Evolutionary conservation across 345 rosid species (phyloP).

Genomic region (Nasturtium officinale): DNA sequence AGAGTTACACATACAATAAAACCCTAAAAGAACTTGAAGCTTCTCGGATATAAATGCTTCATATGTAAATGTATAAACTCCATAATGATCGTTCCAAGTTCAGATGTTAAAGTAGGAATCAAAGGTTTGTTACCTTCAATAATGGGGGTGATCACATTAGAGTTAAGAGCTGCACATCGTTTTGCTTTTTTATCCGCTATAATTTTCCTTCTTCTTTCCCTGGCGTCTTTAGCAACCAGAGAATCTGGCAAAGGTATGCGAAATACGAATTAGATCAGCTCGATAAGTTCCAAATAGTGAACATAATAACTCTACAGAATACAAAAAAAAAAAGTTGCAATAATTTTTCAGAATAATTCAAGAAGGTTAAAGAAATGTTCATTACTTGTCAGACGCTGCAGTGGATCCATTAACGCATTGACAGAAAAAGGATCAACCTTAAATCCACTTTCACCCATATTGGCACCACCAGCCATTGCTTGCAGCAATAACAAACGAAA

Average conservation of each 20-base stretch:
- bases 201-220: background rate
- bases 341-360: background rate
- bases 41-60: too few species aligned
- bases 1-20: background rate
- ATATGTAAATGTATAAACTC: too few species aligned
- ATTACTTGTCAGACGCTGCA: background rate
- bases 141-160: background rate
- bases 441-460: too few species aligned
- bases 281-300: background rate
- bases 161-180: background rate
- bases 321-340: background rate
- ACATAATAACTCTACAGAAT: background rate
- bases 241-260: background rate
- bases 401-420: background rate
- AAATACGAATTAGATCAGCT: background rate
- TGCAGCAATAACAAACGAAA: conserved; percentile 1
- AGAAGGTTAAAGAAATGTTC: background rate
- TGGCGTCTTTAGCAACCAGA: background rate
- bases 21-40: background rate
- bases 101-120: background rate
- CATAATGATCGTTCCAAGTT: background rate
- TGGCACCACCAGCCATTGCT: too few species aligned
- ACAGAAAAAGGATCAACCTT: too few species aligned
- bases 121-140: background rate
- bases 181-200: background rate